Evolutionary conservation across 176 grass and related monocot species (phyloP).

Genomic region (Oropetium thomaeum): DNA sequence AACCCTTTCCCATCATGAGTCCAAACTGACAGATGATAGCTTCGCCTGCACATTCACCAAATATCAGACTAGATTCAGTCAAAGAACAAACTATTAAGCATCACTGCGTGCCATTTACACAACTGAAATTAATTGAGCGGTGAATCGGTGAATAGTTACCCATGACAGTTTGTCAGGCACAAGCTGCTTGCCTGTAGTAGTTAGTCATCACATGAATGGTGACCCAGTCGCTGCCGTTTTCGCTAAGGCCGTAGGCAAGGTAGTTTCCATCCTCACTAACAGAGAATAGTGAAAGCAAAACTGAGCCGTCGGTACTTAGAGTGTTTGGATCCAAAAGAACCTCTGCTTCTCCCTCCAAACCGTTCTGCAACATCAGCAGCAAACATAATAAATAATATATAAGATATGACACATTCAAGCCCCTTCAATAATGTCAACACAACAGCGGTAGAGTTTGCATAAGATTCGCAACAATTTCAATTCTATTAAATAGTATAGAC

Average conservation of each 20-base stretch:
- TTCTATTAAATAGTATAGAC: too few relatives aligned
- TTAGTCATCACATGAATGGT: conserved; percentile 78
- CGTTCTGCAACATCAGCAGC: conserved; percentile 44
- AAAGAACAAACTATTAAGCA: conserved; percentile 16
- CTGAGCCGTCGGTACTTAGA: conserved; percentile 77
- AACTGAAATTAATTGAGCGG: too few relatives aligned
- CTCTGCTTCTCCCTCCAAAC: conserved; percentile 58
- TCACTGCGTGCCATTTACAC: too few relatives aligned
- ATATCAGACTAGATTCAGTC: conserved; percentile 9
- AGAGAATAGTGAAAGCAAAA: conserved; percentile 60
- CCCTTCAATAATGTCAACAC: background rate
- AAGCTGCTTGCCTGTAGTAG: conserved; percentile 44
- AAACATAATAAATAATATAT: too few relatives aligned
- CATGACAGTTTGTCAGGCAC: conserved; percentile 74
- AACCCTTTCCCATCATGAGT: conserved; percentile 88
- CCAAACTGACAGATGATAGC: conserved; percentile 83
- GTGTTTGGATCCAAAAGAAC: conserved; percentile 87
- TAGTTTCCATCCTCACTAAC: conserved; percentile 86
- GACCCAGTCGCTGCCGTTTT: conserved; percentile 91
- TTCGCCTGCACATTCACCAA: conserved; percentile 73
- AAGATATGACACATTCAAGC: background rate
- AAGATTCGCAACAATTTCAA: too few relatives aligned
- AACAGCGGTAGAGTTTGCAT: background rate
- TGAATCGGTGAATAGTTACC: too few relatives aligned
- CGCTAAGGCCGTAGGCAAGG: conserved; percentile 84